phyloP scores from a whole-genome alignment of 805 yeast genomes.

The Saturnispora silvae region DNA sequence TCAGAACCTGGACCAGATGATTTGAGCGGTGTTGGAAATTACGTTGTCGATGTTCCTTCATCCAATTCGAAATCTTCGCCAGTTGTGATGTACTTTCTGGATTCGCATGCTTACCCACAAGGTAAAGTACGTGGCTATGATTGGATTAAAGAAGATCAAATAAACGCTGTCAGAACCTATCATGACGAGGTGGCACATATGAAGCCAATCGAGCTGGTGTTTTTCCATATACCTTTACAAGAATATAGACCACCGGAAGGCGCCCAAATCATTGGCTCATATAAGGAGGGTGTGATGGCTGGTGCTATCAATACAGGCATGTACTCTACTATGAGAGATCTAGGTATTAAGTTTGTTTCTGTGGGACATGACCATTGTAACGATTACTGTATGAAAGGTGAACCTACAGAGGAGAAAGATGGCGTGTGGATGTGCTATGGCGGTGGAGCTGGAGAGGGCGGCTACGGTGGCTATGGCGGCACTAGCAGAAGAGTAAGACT shows the following conservation, averaged over 20 bases:
- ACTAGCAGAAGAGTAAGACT: slow-evolving; percentile 70
- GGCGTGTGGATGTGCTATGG: slow-evolving; percentile 82
- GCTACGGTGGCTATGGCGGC: slow-evolving; percentile 89
- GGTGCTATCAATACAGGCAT: slow-evolving; percentile 65
- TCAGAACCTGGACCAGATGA: slow-evolving; percentile 53
- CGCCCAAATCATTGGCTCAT: slow-evolving; percentile 44
- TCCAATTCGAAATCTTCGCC: background rate
- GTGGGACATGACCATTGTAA: slow-evolving; percentile 97
- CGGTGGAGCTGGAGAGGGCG: slow-evolving; percentile 92
- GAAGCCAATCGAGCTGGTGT: slow-evolving; percentile 61
- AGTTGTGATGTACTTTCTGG: slow-evolving; percentile 63
- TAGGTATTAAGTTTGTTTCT: slow-evolving; percentile 64
- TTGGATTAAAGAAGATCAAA: slow-evolving; percentile 44
- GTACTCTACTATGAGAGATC: slow-evolving; percentile 41
- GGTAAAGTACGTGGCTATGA: slow-evolving; percentile 79
- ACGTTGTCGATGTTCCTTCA: slow-evolving; percentile 44
- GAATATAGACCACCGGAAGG: slow-evolving; percentile 37
- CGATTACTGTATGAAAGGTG: slow-evolving; percentile 71
- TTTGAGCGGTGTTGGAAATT: slow-evolving; percentile 80
- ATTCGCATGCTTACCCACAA: slow-evolving; percentile 68
- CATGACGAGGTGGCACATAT: slow-evolving; percentile 17
- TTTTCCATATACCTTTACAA: slow-evolving; percentile 89
- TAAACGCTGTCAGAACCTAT: slow-evolving; percentile 12
- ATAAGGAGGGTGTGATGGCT: slow-evolving; percentile 68
- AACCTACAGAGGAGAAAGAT: slow-evolving; percentile 26